phyloP scores from a whole-genome alignment of 805 yeast genomes.

The Wickerhamiella kazuoi region DNA sequence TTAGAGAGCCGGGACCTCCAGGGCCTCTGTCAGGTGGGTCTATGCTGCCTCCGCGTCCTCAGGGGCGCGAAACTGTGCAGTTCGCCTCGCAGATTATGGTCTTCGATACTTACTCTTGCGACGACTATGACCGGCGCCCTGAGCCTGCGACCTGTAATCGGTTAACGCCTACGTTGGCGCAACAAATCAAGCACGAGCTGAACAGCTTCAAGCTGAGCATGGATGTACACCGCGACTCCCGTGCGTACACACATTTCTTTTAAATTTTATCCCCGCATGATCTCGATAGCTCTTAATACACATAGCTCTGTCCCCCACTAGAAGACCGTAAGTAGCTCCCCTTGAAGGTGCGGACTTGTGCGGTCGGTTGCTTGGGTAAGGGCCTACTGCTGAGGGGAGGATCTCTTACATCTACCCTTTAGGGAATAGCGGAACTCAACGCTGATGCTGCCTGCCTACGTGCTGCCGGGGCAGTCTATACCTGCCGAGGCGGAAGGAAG shows the following conservation, averaged over 20 bases:
- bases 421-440: no score
- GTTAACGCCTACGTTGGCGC: slow-evolving; percentile 72
- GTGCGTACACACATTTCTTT: slow-evolving; percentile 70
- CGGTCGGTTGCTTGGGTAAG: no score
- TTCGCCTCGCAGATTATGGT: slow-evolving; percentile 72
- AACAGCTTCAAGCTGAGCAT: slow-evolving; percentile 62
- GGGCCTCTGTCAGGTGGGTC: background rate
- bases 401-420: no score
- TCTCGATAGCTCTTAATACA: no score
- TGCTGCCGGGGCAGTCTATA: slow-evolving; percentile 66
- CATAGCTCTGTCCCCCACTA: no score
- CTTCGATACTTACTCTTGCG: slow-evolving; percentile 67
- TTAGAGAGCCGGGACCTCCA: background rate
- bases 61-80: background rate
- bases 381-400: no score
- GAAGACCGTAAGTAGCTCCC: no score
- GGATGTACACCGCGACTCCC: slow-evolving; percentile 67
- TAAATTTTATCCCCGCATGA: no score
- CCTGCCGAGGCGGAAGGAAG: slow-evolving; percentile 21
- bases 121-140: slow-evolving; percentile 83
- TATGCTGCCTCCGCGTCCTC: background rate
- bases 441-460: slow-evolving; percentile 30
- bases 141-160: slow-evolving; percentile 86
- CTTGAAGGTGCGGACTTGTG: no score
- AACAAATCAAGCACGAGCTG: slow-evolving; percentile 68